phyloP scores from a whole-genome alignment of 257 asterid genomes.

The Forsythia suspensa region DNA sequence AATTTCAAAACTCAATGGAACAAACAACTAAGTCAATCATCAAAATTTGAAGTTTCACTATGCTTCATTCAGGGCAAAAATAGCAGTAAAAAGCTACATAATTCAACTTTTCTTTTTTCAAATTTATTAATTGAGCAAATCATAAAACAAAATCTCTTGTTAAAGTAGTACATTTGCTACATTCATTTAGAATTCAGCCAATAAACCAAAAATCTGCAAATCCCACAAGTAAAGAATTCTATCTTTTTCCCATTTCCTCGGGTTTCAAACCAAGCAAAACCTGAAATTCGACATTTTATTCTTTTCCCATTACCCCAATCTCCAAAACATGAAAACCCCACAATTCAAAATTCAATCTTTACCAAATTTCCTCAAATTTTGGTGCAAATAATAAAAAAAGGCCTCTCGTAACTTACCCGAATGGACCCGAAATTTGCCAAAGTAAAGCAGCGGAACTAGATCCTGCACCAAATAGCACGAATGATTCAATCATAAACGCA shows the following conservation, averaged over 20 bases:
- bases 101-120: background rate
- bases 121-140: background rate
- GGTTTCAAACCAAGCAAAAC: background rate
- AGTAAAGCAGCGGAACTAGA: slow-evolving; percentile 29
- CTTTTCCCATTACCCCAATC: background rate
- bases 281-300: background rate
- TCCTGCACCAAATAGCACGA: slow-evolving; percentile 35
- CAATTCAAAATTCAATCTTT: background rate
- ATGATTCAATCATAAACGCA: background rate
- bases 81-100: background rate
- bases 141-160: background rate
- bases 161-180: background rate
- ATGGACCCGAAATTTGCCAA: slow-evolving; percentile 20
- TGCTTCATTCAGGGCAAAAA: background rate
- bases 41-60: background rate
- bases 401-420: slow-evolving; percentile 33
- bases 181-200: background rate
- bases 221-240: slow-evolving; percentile 9
- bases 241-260: background rate
- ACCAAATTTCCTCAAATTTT: background rate
- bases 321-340: background rate
- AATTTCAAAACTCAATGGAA: background rate
- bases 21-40: background rate
- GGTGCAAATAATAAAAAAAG: background rate
- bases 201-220: background rate